phyloP scores from a whole-genome alignment of 2,329 filamentous ascomycete species.

The Orbilia blumenaviensis region DNA sequence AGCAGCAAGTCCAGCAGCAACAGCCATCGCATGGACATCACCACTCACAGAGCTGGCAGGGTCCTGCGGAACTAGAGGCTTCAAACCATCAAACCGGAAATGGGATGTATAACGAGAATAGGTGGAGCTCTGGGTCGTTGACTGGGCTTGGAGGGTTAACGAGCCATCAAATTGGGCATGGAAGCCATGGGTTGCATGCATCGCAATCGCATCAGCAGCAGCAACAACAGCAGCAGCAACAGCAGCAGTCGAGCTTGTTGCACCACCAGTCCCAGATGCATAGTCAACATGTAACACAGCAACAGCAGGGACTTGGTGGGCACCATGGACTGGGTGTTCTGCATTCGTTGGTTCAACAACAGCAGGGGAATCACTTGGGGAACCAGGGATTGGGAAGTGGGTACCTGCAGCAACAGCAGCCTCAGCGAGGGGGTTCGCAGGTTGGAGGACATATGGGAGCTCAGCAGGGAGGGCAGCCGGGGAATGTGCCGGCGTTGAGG shows the following conservation, averaged over 20 bases:
- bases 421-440: conserved; percentile 9
- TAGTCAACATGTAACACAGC: conserved; percentile 39
- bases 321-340: conserved; percentile 45
- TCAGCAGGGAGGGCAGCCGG: conserved; percentile 1
- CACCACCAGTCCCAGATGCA: conserved; percentile 49
- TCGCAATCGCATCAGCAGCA: conserved; percentile 28
- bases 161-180: conserved; percentile 41
- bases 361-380: conserved; percentile 24
- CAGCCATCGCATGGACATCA: conserved; percentile 37
- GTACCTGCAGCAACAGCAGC: conserved; percentile 41
- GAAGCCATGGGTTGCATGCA: conserved; percentile 33
- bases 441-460: background rate
- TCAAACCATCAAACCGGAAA: conserved; percentile 28
- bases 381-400: conserved; percentile 4
- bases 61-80: conserved; percentile 39
- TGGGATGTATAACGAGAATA: conserved; percentile 50
- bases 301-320: conserved; percentile 26
- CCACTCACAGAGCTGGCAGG: conserved; percentile 51
- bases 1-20: conserved; percentile 16
- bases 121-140: conserved; percentile 38
- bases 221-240: conserved; percentile 18
- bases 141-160: conserved; percentile 31
- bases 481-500: conserved; percentile 43
- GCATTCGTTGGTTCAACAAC: conserved; percentile 47
- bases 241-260: conserved; percentile 13